A percentile compares a stretch with the other conserved stretches of the same genome.
These are phyloP conservation scores for Hypoxylon fragiforme DNA, from an alignment of 495 filamentous ascomycete genomes.

Conservation along the genomic window DNA sequence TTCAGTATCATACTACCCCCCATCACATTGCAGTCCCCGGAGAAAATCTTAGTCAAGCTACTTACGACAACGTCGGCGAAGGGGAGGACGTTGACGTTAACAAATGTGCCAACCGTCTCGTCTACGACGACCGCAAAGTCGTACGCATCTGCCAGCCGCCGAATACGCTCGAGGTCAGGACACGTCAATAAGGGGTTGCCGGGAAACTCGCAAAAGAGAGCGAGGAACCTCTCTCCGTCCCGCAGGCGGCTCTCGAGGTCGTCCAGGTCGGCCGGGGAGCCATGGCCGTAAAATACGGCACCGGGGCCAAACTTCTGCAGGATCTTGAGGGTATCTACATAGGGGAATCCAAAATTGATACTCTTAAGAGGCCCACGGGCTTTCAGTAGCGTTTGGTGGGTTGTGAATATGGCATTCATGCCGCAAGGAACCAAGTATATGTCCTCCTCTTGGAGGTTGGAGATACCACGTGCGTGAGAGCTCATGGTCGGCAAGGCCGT, in stretches of 20 bases:
- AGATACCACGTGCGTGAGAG: conserved; percentile 58
- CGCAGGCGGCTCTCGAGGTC: conserved; percentile 75
- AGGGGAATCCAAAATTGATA: conserved; percentile 84
- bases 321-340: conserved; percentile 94
- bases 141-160: conserved; percentile 75
- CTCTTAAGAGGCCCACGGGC: conserved; percentile 64
- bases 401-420: conserved; percentile 93
- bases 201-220: conserved; percentile 92
- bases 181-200: conserved; percentile 87
- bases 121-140: conserved; percentile 91
- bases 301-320: conserved; percentile 93
- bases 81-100: conserved; percentile 90
- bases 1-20: conserved; percentile 88
- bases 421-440: conserved; percentile 86
- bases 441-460: conserved; percentile 81
- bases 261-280: conserved; percentile 79
- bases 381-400: conserved; percentile 71
- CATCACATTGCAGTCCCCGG: conserved; percentile 97
- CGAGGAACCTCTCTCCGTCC: conserved; percentile 76
- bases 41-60: conserved; percentile 95
- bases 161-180: conserved; percentile 81
- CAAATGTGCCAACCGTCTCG: conserved; percentile 94
- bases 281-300: conserved; percentile 86
- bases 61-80: conserved; percentile 90
- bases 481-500: conserved; percentile 42